Base-by-base conservation (phyloP, 2,329 filamentous ascomycete species). In the Penicillium sp. region DNA sequence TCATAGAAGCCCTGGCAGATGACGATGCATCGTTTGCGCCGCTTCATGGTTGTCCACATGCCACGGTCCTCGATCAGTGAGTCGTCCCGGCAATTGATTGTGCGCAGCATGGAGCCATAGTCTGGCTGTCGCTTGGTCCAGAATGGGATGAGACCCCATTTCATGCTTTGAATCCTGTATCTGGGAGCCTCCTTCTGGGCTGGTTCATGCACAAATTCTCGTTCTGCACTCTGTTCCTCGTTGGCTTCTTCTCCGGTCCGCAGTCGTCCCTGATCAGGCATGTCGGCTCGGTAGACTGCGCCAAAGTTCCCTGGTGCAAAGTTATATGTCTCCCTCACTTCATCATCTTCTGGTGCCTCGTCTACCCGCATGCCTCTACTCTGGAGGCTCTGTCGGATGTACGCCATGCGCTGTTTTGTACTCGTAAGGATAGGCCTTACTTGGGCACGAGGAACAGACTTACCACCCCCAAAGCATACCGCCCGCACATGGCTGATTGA, bases 81-180 rank as follows among this genome's bases (percentile, higher is more conserved):
- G 65, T 97, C 91, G 58, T 91, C 87, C 3, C 91, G 83, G 63
- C 91, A 97, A 67, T 98, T 97, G 65, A 97, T 97, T 0, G 89
- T 95, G 59, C 85, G 87, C 74, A 94, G 76, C 64, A 88, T 75
- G 1, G 81, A 81, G 17, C 78, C 75, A 57, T 93, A 91, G 58
- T 88, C 81, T 0, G 88, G 87, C 36, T 82, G 82, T 9, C 84
- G 77, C 69, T 91, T 94, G 3, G 87, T 94, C 91, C 91, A 97
- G 65, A 84, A 95, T 0, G 93, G 91, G 10, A 97, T 75, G 5
- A 98, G 76, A 0, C 91, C 93, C 93, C 93, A 98, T 76, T 88
- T 91, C 86, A 97, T 97, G 2, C 82, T 76, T 62, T 96, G 89
- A 7, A 98, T 72, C 64, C 86, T 91, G 70, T 94, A 95, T 51